These are phyloP conservation scores for Phlyctochytrium bullatum DNA, from an alignment of 192 early-diverging fungal genomes.

Conservation along the genomic window DNA sequence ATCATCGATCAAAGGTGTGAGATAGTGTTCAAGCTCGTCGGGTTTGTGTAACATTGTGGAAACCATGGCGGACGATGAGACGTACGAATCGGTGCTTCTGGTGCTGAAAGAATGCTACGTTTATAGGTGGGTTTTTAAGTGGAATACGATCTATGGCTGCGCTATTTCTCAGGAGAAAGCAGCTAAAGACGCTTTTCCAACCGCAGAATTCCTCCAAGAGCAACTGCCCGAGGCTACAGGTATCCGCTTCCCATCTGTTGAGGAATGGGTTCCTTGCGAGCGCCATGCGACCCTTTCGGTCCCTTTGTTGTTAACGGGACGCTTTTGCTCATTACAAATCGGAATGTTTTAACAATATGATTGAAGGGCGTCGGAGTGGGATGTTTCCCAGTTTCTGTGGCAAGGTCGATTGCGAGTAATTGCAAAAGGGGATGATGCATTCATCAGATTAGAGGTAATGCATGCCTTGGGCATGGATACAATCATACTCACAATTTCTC, in stretches of 20 bases:
- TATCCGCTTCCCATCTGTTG: too few species aligned
- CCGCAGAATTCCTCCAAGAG: conserved; percentile 70
- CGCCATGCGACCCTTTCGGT: too few species aligned
- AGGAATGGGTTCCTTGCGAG: neutral
- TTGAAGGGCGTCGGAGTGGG: conserved; percentile 77
- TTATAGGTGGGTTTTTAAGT: conserved; percentile 35
- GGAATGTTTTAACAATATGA: neutral
- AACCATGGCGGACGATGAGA: conserved; percentile 42
- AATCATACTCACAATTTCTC: neutral
- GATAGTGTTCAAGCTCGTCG: too few species aligned
- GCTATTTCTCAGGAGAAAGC: neutral
- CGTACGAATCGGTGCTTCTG: conserved; percentile 75
- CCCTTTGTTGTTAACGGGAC: neutral
- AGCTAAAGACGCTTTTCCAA: conserved; percentile 10
- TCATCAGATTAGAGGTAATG: conserved; percentile 71
- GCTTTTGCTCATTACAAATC: neutral
- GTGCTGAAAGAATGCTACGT: conserved; percentile 76
- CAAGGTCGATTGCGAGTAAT: conserved; percentile 74
- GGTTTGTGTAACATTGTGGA: too few species aligned
- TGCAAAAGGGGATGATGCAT: conserved; percentile 60
- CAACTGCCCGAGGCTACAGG: conserved; percentile 65
- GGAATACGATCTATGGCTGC: conserved; percentile 1
- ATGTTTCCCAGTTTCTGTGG: conserved; percentile 74
- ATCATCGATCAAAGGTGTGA: too few species aligned
- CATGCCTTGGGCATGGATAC: neutral